Evolutionary conservation across 176 grass and related monocot genomes (phyloP).

Genomic region (Carex cristatella): DNA sequence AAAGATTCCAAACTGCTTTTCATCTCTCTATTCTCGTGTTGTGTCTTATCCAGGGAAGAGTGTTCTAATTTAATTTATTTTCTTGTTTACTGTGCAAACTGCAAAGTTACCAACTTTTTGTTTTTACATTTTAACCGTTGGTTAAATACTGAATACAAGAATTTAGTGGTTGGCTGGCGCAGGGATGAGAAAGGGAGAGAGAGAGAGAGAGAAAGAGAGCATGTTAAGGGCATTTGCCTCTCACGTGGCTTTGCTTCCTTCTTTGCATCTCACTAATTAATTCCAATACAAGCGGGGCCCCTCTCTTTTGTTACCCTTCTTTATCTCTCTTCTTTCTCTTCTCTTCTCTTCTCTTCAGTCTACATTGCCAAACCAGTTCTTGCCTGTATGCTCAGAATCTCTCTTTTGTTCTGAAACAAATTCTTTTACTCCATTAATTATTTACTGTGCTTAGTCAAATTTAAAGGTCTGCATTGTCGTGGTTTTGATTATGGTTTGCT

Average conservation of each 20-base stretch:
- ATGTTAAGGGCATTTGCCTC: slow-evolving; percentile 9
- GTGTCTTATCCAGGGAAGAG: not conserved
- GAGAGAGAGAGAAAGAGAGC: not conserved
- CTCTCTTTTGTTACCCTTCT: not conserved
- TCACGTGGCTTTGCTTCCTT: slow-evolving; percentile 33
- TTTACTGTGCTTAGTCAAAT: not conserved
- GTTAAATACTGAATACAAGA: not conserved
- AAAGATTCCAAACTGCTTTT: not conserved
- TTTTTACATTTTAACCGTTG: not conserved
- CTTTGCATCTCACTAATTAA: slow-evolving; percentile 2
- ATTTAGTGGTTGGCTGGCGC: not conserved
- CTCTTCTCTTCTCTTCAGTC: not conserved
- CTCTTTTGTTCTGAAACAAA: not conserved
- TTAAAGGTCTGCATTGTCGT: not conserved
- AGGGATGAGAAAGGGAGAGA: not conserved
- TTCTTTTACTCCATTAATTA: not conserved
- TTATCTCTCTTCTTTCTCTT: not conserved
- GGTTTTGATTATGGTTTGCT: not conserved
- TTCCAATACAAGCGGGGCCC: not conserved
- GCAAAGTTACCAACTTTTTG: not conserved
- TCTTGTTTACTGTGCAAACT: not conserved
- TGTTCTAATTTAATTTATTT: not conserved
- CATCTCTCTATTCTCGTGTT: not conserved
- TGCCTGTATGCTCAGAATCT: not conserved
- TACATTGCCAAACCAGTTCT: not conserved